Base-by-base conservation (phyloP, 352 stramenopile genomes). In the Phytopythium sindhum region DNA sequence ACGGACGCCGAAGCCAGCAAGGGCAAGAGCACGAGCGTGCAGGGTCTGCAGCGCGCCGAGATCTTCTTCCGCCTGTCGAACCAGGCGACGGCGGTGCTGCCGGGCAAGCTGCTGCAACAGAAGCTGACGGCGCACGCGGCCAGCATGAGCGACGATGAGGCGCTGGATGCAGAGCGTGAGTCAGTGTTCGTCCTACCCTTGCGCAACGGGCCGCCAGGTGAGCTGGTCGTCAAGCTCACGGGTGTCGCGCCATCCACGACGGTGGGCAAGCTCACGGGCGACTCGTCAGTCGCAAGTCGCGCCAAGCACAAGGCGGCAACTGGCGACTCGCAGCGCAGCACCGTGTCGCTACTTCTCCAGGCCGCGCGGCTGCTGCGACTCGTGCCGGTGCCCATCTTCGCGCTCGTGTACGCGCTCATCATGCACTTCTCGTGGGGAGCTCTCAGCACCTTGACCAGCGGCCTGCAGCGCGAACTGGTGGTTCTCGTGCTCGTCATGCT, bases 41-140 rank as follows among this genome's bases (percentile, higher is more conserved):
- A 67, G 29, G 72, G 72, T 4, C 65, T 84, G 31, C 60, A 78
- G 53, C 68, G 80, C 28, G 71, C 77, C 23, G 77, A 92, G 65
- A 91, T 93, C 64, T 69, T 81, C 35, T 91, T 93, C 71, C 76
- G 79, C 56, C 66, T 91, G 15, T 86, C 84, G 5, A 90, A 86
- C 50, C 70, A 81, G 58, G 66, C 74, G 10, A 75, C 74, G 2
- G 81, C 81, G 10, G 74, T 78, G 42, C 61, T 93, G 28, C 65
- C 77, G 12, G 80, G 80, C 24, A 60, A 66, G 9, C 39, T 80
- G 23, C 55, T 93, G 47, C 75, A 90, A 42, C 53, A 85, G 54
- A 89, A 91, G 59, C 72, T 93, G 39, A 35, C 81, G 35, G 65
- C 69, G 23, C 82, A 93, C 62, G 73, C 73, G 1, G 69, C 76